These are phyloP conservation scores for Conoideocrella luteorostrata DNA, from an alignment of 2,329 filamentous ascomycete species.

Conservation along the genomic window DNA sequence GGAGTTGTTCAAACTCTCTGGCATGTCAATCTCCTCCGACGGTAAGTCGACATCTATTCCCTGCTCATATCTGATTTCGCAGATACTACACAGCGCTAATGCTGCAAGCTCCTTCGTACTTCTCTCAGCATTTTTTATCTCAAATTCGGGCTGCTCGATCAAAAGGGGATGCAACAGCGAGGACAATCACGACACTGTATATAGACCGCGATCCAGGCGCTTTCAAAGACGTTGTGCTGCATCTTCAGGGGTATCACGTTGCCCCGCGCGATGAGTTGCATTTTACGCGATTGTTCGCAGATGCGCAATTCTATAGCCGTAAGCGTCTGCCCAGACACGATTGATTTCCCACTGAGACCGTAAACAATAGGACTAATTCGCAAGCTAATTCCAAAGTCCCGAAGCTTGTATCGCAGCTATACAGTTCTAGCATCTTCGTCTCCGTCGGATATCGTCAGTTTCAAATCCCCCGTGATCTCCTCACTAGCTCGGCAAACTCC, in stretches of 20 bases:
- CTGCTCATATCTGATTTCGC: too few species aligned
- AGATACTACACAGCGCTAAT: too few species aligned
- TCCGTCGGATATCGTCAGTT: slow-evolving; percentile 83
- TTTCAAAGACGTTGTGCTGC: slow-evolving; percentile 81
- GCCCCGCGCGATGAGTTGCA: slow-evolving; percentile 74
- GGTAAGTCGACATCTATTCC: too few species aligned
- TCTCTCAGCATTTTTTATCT: slow-evolving; percentile 86
- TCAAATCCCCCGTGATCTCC: slow-evolving; percentile 82
- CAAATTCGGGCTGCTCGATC: slow-evolving; percentile 64
- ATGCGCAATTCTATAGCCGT: slow-evolving; percentile 91
- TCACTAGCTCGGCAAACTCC: slow-evolving; percentile 78
- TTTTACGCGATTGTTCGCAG: slow-evolving; percentile 87
- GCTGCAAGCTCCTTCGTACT: slow-evolving; percentile 81
- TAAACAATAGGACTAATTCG: not conserved
- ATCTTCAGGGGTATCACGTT: slow-evolving; percentile 89
- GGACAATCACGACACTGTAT: slow-evolving; percentile 54
- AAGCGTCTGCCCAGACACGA: too few species aligned
- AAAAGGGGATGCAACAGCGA: slow-evolving; percentile 54
- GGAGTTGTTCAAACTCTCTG: slow-evolving; percentile 66
- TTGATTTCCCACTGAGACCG: too few species aligned
- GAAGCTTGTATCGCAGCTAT: slow-evolving; percentile 81
- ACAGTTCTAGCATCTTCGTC: slow-evolving; percentile 87
- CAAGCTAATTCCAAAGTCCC: slow-evolving; percentile 66
- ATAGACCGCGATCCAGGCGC: slow-evolving; percentile 90
- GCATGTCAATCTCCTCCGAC: slow-evolving; percentile 67